A percentile compares a stretch with the other conserved stretches of the same genome.
phyloP scores from a whole-genome alignment of 306 rosid genomes.

The Hippophae gyantsensis region DNA sequence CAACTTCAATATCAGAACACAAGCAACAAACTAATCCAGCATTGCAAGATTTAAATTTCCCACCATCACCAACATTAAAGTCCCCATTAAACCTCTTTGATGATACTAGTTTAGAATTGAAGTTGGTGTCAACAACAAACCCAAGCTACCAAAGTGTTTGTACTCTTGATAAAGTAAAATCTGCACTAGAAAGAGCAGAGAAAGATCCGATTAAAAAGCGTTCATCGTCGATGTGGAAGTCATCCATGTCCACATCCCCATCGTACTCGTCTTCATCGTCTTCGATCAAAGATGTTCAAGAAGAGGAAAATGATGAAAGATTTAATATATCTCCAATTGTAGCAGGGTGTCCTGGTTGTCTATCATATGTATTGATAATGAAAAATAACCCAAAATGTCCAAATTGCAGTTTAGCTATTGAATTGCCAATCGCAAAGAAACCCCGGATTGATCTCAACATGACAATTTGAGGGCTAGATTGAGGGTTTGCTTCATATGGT shows the following conservation, averaged over 20 bases:
- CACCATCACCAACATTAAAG: constrained; percentile 53
- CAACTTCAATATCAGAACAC: constrained; percentile 26
- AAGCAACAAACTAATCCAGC: constrained; percentile 29
- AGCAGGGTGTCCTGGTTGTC: constrained; percentile 91
- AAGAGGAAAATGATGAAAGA: constrained; percentile 50
- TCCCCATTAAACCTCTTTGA: constrained; percentile 52
- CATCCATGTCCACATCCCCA: constrained; percentile 47
- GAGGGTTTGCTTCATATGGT: constrained; percentile 6
- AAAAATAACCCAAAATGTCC: constrained; percentile 88
- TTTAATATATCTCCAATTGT: constrained; percentile 47
- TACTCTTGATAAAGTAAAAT: constrained; percentile 89
- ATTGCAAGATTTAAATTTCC: constrained; percentile 66
- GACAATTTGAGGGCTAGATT: constrained; percentile 34
- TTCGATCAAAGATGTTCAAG: constrained; percentile 49
- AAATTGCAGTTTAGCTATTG: constrained; percentile 64
- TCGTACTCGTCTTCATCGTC: constrained; percentile 60
- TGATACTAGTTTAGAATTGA: constrained; percentile 57
- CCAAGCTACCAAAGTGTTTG: constrained; percentile 73
- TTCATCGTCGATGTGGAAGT: constrained; percentile 35
- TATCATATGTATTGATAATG: constrained; percentile 77
- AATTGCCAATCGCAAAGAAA: constrained; percentile 57
- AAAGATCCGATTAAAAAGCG: constrained; percentile 64
- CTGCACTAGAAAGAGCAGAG: constrained; percentile 90
- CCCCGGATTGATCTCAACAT: constrained; percentile 90
- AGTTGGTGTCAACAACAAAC: constrained; percentile 39